Base-by-base conservation (phyloP, 305 asterid species). In the Euphrasia arctica region DNA sequence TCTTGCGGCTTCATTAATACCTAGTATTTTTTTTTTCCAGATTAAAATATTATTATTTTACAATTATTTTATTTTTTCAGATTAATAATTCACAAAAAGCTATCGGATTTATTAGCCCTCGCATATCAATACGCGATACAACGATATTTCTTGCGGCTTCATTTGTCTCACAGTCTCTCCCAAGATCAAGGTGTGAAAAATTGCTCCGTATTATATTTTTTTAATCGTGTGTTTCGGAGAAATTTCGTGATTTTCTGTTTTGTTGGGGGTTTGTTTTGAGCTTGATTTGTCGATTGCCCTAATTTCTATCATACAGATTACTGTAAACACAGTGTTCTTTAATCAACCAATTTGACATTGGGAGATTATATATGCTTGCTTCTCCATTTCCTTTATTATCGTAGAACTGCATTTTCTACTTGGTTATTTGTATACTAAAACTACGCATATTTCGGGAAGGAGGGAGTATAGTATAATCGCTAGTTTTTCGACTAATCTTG, bases 141-240 rank as follows among this genome's bases (percentile, higher is more conserved):
- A 11, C 12, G 13, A 29, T n/a, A 1, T 62, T 14, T 62, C 67
- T 48, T 1, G 45, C 67, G 9, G 31, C 51, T 28, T 25, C 66
- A 36, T 42, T 22, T 32, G 58, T 11, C 60, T n/a, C 57, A 1
- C n/a, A 60, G 9, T 9, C 58, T 0, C 34, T 54, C 28, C 34
- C 69, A 41, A 58, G 62, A 18, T 36, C 14, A 50, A 63, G 70
- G 75, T 66, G 50, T 55, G 34, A 36, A 36, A 18, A 28, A 9
- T 4, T 47, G 27, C n/a, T 2, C 10, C 11, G 5, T 50, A 18
- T 25, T 1, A 25, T 13, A 2, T 49, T 49, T 12, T 50, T 14
- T 47, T 47, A 9, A 13, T 5, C 10, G 28, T 7, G 15, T 14
- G 2, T 13, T 4, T 50, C 0, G 50, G 42, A 47, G 13, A 9